Base-by-base conservation (phyloP, 768 basidiomycete species). In the Leccinum aurantiacum region DNA sequence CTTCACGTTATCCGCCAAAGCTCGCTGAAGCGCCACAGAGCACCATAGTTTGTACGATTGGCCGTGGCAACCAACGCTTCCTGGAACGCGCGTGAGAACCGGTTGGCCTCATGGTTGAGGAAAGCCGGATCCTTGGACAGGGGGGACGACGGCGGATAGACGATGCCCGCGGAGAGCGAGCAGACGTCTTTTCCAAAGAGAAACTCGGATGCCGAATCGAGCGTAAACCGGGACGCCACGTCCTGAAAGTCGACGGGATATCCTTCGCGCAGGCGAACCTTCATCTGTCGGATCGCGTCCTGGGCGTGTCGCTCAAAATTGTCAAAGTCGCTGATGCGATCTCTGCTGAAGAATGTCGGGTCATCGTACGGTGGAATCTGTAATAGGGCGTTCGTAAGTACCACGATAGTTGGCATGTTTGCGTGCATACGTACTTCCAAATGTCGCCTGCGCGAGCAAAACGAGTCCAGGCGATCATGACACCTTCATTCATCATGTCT, bases 131-230 rank as follows among this genome's bases (percentile, higher is more conserved):
- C 66, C 62, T 64, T 65, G 48, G 56, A 71, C 49, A 64, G 62
- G 46, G 61, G 67, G 55, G 59, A 70, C 25, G 63, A 61, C 0
- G 58, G 66, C 44, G 73, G 77, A 59, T 69, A 79, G 29, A 63
- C 60, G 37, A 82, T 75, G 14, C 78, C 76, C 13, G 77, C 77
- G 0, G 73, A 68, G 33, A 79, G 71, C 0, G 73, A 74, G 37
- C 74, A 31, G 10, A 78, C 78, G 22, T 75, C 67, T 13, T 68
- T 67, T 31, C 84, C 83, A 59, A 84, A 83, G 10, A 85, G 75
- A 65, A 86, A 85, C 27, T 82, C 81, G 0, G 84, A 80, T 0
- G 83, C 82, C 0, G 82, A 83, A 65, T 87, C 85, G 35, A 87
- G 69, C 1, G 83, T 83, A 68, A 84, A 84, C 3, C 80, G 74